Base-by-base conservation (phyloP, 441 rosid species). In the Populus trichocarpa region DNA sequence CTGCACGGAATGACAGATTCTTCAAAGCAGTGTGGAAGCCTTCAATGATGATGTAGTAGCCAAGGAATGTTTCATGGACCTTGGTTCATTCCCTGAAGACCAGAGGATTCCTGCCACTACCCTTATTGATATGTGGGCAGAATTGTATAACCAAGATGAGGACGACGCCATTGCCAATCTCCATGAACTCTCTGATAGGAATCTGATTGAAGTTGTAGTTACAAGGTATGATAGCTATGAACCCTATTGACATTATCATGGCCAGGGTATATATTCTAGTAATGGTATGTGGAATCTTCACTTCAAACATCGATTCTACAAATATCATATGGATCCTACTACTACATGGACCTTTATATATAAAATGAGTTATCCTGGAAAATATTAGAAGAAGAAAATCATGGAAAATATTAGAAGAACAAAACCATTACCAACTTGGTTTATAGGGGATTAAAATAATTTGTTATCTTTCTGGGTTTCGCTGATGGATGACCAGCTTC, bases 31-130 rank as follows among this genome's bases (percentile, higher is more conserved):
- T 78, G 79, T 89, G 70, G 84, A 88, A 71, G 82, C 83, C 70
- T 80, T 88, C 77, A 81, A 83, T 65, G 67, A 66, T 22, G 57
- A 78, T 75, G 28, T 40, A 2, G 63, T 14, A 65, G 53, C 72
- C 75, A 89, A 80, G 80, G 90, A 89, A 74, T 92, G 95, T 81
- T 91, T 73, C 86, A 74, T 84, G 85, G 98, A 92, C 79, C 77
- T 92, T 40, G 93, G 93, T 5, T 85, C 79, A 61, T 91, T 93
- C 81, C 89, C 88, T 5, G 95, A 90, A 83, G 93, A 91, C 78
- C 91, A 87, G 68, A 83, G 71, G 81, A 86, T 88, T 76, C 89
- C 89, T 53, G 88, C 85, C 11, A 63, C 87, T 1, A 68, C 85
- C 5, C 88, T 93, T 7, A 75, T 85, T 40, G 94, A 93, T 78